A percentile compares a stretch with the other conserved stretches of the same genome.
Conservation (phyloP, 2,329 filamentous ascomycete species). For the Xylaria sp. region DNA sequence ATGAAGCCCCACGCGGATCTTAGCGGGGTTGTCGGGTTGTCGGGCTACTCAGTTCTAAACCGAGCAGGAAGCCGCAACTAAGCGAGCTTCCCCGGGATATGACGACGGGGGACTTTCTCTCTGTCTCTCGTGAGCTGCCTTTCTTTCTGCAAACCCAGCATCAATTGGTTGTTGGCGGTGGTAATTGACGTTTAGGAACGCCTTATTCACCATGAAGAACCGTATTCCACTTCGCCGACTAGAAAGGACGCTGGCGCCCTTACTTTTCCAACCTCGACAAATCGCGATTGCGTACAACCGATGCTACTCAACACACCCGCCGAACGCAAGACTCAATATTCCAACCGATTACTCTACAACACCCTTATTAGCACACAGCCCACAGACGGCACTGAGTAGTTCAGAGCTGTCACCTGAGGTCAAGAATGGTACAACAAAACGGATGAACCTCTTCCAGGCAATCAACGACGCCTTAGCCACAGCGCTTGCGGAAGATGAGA, state of each 20-base stretch:
- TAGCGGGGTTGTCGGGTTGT: constrained; percentile 37
- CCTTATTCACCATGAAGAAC: constrained; percentile 40
- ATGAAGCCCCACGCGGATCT: constrained; percentile 23
- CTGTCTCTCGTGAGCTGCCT: constrained; percentile 2
- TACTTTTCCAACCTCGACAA: constrained; percentile 22
- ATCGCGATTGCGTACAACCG: constrained; percentile 21
- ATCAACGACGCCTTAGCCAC: constrained; percentile 90
- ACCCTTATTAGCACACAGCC: constrained; percentile 81
- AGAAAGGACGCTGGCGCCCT: constrained; percentile 37
- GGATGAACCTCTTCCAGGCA: constrained; percentile 93
- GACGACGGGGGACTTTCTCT: constrained; percentile 34
- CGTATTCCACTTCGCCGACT: constrained; percentile 39
- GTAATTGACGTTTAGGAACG: constrained; percentile 26
- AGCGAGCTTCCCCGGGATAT: constrained; percentile 41
- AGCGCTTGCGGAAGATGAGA: constrained; percentile 83
- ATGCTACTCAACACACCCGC: constrained; percentile 65
- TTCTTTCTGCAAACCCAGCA: constrained; percentile 4
- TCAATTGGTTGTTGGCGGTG: constrained; percentile 34
- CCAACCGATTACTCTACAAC: constrained; percentile 88
- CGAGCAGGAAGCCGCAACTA: constrained; percentile 44
- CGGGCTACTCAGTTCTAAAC: not conserved
- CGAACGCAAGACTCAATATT: constrained; percentile 77
- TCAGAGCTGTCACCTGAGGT: constrained; percentile 75
- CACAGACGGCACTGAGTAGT: constrained; percentile 75
- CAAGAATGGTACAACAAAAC: constrained; percentile 77